Conservation (phyloP, 1,139 yeast species). For the Yamadazyma triangularis region DNA sequence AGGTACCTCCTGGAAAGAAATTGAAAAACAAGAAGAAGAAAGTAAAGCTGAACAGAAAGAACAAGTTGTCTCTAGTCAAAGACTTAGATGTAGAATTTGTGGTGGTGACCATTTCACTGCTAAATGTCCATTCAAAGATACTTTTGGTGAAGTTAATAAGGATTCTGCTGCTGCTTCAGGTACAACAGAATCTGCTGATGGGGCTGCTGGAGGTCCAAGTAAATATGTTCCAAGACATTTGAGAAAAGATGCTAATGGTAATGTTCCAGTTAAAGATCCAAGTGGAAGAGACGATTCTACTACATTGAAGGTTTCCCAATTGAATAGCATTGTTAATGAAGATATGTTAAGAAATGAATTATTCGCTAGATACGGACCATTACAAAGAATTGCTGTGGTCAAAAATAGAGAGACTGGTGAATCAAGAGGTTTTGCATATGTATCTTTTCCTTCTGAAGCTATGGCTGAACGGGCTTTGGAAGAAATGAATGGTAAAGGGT, state of each 20-base stretch:
- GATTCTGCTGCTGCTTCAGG: conserved; percentile 18
- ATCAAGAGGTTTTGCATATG: conserved; percentile 97
- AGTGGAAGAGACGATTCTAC: conserved; percentile 74
- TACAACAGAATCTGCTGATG: too few relatives aligned
- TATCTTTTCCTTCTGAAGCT: conserved; percentile 66
- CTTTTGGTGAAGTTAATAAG: conserved; percentile 56
- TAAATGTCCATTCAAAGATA: conserved; percentile 94
- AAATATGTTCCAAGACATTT: conserved; percentile 79
- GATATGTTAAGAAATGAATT: conserved; percentile 72
- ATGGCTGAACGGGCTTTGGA: conserved; percentile 79
- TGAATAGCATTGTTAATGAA: conserved; percentile 83
- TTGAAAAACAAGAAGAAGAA: conserved; percentile 53
- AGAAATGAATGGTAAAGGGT: conserved; percentile 83
- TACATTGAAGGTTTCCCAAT: conserved; percentile 87
- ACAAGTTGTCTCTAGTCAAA: conserved; percentile 42
- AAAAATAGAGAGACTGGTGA: conserved; percentile 92
- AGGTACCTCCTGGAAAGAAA: conserved; percentile 71
- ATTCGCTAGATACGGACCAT: conserved; percentile 66
- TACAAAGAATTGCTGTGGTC: conserved; percentile 79
- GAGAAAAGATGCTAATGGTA: conserved; percentile 59
- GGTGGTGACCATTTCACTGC: conserved; percentile 92
- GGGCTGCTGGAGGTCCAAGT: conserved; percentile 14
- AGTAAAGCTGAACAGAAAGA: conserved; percentile 52
- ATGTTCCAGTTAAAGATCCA: conserved; percentile 44
- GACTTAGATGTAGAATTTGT: conserved; percentile 83